Base-by-base conservation (phyloP, 129 eudicot genomes). In the Flaveria linearis region DNA sequence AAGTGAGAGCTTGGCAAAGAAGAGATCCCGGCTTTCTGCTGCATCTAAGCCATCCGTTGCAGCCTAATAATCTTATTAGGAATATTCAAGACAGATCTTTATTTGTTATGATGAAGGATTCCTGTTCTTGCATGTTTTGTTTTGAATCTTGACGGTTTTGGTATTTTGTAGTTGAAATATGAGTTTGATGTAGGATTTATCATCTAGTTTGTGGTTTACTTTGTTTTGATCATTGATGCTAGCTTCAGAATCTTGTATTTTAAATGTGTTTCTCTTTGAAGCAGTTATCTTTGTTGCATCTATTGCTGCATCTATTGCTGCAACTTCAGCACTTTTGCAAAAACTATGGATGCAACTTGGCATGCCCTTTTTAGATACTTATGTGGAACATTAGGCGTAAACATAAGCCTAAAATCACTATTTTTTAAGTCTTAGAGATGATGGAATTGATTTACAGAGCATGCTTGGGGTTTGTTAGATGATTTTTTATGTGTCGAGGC, bases 1-100 rank as follows among this genome's bases (percentile, higher is more conserved):
- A 2, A 90, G 92, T 25, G 92, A 90, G 85, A 89, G 96, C 69
- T 89, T 89, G 79, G 91, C 96, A 5, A 89, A 87, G 89, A 89
- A 87, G 83, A 80, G 91, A 69, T 89, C 91, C 50, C 76, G 89
- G 68, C 89, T 89, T 53, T 89, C 96, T 51, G 82, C 88, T 30
- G 96, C 88, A 20, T 82, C 91, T 5, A 89, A 87, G 75, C 90
- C 88, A 2, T 87, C 92, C 2, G 30, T 78, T 64, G 86, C 81
- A 30, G 88, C 89, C 7, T 83, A 74, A 58, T 58, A 5, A 15
- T 56, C 20, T 50, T 50, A 13, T 53, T 53, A 53, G 61, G 17
- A 17, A 17, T 53, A 16, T 53, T 17, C 3, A 53, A 53, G 10
- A n/a, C 61, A 17, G 3, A 1, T 0, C 5, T 5, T 67, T 11